A percentile compares a stretch with the other conserved stretches of the same genome.
Conservation (phyloP, 495 filamentous ascomycete species). For the Aeminium ludgeri region DNA sequence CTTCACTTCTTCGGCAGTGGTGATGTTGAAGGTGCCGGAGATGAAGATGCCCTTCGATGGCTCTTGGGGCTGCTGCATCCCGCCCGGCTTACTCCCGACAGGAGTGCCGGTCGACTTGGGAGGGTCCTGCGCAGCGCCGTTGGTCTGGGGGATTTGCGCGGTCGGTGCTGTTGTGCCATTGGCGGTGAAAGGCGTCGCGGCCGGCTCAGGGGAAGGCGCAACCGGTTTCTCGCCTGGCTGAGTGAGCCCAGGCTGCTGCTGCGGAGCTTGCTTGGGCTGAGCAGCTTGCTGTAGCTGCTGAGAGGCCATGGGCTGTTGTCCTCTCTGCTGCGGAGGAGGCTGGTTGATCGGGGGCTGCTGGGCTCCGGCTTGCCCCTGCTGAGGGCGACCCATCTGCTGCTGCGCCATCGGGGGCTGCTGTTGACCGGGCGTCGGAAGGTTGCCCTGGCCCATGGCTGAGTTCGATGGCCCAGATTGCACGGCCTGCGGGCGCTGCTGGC, state of each 20-base stretch:
- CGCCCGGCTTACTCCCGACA: constrained; percentile 8
- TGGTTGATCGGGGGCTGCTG: constrained; percentile 20
- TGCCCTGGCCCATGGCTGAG: constrained; percentile 24
- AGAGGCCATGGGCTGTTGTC: constrained; percentile 25
- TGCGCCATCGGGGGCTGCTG: constrained; percentile 19
- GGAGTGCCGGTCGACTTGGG: constrained; percentile 17
- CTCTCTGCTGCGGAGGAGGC: constrained; percentile 12
- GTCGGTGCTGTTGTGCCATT: constrained; percentile 21
- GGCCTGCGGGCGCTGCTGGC: constrained; percentile 28
- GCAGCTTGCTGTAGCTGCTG: constrained; percentile 23
- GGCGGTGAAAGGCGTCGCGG: constrained; percentile 21
- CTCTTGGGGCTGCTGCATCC: constrained; percentile 15
- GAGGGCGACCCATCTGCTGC: constrained; percentile 15
- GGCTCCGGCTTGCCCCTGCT: constrained; percentile 30
- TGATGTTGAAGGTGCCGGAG: constrained; percentile 51
- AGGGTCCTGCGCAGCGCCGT: constrained; percentile 22
- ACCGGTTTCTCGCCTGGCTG: constrained; percentile 29
- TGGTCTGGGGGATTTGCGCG: constrained; percentile 25
- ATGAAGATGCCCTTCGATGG: constrained; percentile 59
- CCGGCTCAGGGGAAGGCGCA: constrained; percentile 34
- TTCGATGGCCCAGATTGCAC: constrained; percentile 36
- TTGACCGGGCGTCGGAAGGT: constrained; percentile 26
- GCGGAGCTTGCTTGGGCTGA: constrained; percentile 10
- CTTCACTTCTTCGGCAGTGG: constrained; percentile 47
- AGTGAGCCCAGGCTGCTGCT: constrained; percentile 13